Evolutionary conservation across 495 filamentous ascomycete species (phyloP), one percentile per base, ranked within the genome.

Genomic region (Podospora anserina): DNA sequence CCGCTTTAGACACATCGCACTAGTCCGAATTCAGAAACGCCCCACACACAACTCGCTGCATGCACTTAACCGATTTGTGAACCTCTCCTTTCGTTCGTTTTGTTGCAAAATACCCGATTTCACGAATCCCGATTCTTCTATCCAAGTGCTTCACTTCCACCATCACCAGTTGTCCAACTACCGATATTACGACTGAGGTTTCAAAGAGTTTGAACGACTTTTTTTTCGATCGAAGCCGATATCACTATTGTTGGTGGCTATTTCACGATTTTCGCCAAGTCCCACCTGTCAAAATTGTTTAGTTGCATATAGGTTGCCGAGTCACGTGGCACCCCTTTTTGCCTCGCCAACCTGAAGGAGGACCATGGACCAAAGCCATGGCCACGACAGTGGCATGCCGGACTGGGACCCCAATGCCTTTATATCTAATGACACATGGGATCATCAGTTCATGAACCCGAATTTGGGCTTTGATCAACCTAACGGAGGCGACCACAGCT

Each of bases 401-500:
- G 67, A 68, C 44, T 77, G 75, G 75, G 74, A 74, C 30, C 61
- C 74, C 5, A 74, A 49, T 56, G 65, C 28, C 64, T 76, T 72
- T 18, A 63, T 63, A 32, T 4, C 28, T 64, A 26, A 53, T 18
- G 65, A 70, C 16, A 19, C 65, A 18, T 77, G 75, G 75, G 72
- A 72, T 6, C 75, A 76, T 30, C 74, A 74, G 13, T 49, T 49
- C 15, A 49, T 49, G 5, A 11, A 11, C 61, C 72, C 72, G 27
- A 49, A 32, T 20, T 57, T 71, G 15, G 55, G n/a, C 28, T 76
- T 76, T 16, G 69, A 72, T 59, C 63, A 69, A 16, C 56, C 66
- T 28, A 55, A 62, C 19, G 66, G 62, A 18, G 65, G 60, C 23
- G 71, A 74, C n/a, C 66, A 67, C 32, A 63, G 27, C 56, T 75